A percentile compares a stretch with the other conserved stretches of the same genome.
phyloP scores from a whole-genome alignment of 306 rosid species.

The Lagenaria siceraria region DNA sequence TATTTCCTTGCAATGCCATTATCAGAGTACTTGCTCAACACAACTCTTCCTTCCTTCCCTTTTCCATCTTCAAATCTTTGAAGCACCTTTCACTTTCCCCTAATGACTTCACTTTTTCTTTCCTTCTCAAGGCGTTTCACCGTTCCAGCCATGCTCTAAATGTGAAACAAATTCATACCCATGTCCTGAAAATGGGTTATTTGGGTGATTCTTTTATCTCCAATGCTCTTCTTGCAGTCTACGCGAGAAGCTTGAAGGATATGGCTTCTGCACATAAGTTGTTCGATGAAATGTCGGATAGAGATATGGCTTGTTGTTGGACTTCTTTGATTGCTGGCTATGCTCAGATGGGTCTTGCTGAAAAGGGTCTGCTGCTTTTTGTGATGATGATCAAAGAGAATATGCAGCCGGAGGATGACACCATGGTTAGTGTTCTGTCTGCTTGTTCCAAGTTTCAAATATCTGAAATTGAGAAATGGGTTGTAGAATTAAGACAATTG shows the following conservation, averaged over 20 bases:
- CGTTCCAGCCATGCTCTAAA: conserved; percentile 10
- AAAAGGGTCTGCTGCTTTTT: conserved; percentile 34
- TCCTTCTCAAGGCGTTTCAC: conserved; percentile 38
- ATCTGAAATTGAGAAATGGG: conserved; percentile 35
- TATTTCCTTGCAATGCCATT: conserved; percentile 46
- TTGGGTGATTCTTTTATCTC: conserved; percentile 22
- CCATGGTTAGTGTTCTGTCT: conserved; percentile 43
- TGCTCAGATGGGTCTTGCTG: conserved; percentile 26
- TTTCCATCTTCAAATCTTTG: conserved; percentile 27
- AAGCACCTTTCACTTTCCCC: conserved; percentile 26
- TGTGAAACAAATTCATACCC: conserved; percentile 36
- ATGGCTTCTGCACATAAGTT: conserved; percentile 25
- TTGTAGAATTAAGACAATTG: conserved; percentile 11
- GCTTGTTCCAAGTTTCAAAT: conserved; percentile 43
- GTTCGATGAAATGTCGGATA: conserved; percentile 54
- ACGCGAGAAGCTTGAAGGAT: conserved; percentile 25
- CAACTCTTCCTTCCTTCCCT: conserved; percentile 18
- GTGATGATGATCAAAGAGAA: conserved; percentile 27
- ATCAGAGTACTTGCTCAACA: conserved; percentile 37
- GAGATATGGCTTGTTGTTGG: conserved; percentile 25
- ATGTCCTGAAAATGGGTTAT: conserved; percentile 30
- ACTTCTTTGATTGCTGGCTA: conserved; percentile 38
- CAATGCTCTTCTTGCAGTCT: conserved; percentile 29
- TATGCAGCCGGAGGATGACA: conserved; percentile 32
- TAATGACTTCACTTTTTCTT: conserved; percentile 46